Base-by-base conservation (phyloP, 495 filamentous ascomycete genomes). In the Xylaria curta region DNA sequence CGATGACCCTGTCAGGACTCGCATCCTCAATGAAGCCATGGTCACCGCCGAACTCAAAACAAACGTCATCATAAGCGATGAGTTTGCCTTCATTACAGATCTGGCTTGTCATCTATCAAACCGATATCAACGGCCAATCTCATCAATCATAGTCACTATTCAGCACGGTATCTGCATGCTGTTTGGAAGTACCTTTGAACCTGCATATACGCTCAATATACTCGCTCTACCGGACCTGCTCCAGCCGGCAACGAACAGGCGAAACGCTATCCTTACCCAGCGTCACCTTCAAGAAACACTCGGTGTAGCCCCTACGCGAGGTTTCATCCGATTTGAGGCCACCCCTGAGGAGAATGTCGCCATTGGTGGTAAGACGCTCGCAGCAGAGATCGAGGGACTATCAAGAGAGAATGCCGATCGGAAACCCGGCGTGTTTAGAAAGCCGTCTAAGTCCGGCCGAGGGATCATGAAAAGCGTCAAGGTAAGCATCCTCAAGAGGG, bases 1-100 rank as follows among this genome's bases (percentile, higher is more conserved):
- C 24, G 72, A 66, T 28, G 80, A 78, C 65, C 74, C 87, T 12
- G 85, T 88, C 12, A 84, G 83, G 69, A 88, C 92, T 56, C 85
- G 88, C 38, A 81, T 93, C 26, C 79, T 81, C 19, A 88, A 87
- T 71, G 88, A 94, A 71, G 90, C 93, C 21, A 84, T 92, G 65
- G 87, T 97, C 66, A 86, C 93, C 68, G 92, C 91, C 46, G 94
- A 97, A 78, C 80, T 98, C 40, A 91, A 89, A 76, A 93, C 93
- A n/a, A 97, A 96, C 28, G 71, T 80, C 28, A 78, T 76, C 24
- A 75, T 76, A 54, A 65, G 72, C 54, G 88, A 91, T 72, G 90
- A 92, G 73, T 90, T 89, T 71, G 88, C 86, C 12, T 87, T 97
- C 74, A 88, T 93, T 28, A 90, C 88, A 15, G 88, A 89, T 69